These are phyloP conservation scores for Epichloe hybrida DNA, from an alignment of 2,329 filamentous ascomycete species.

Conservation along the genomic window DNA sequence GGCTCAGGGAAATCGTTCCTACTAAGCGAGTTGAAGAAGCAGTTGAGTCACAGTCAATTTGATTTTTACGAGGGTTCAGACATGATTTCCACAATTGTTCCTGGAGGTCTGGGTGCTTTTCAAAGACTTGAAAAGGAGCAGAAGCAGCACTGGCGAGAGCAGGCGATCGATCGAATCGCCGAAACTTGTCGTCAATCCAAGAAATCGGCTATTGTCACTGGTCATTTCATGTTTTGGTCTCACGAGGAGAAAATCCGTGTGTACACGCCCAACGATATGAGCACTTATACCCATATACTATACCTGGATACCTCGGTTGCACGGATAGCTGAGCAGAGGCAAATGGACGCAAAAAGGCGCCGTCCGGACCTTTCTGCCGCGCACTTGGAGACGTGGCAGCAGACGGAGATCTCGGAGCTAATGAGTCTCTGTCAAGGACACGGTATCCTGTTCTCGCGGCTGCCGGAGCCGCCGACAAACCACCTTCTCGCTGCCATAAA, in stretches of 20 bases:
- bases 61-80: slow-evolving; percentile 39
- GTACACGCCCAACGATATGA: slow-evolving; percentile 30
- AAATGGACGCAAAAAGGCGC: slow-evolving; percentile 20
- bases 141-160: slow-evolving; percentile 25
- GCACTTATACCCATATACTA: slow-evolving; percentile 42
- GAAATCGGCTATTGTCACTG: slow-evolving; percentile 34
- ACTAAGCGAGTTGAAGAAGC: slow-evolving; percentile 24
- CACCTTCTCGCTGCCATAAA: neutral
- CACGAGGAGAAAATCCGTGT: slow-evolving; percentile 22
- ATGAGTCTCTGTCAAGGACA: slow-evolving; percentile 28
- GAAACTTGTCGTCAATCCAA: slow-evolving; percentile 20
- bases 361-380: slow-evolving; percentile 20
- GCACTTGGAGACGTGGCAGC: slow-evolving; percentile 34
- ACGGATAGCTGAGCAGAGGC: slow-evolving; percentile 23
- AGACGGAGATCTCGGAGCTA: slow-evolving; percentile 29
- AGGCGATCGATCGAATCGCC: slow-evolving; percentile 32
- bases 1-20: slow-evolving; percentile 39
- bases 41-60: slow-evolving; percentile 23
- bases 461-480: neutral
- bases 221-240: slow-evolving; percentile 42
- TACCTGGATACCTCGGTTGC: slow-evolving; percentile 33
- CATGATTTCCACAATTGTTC: slow-evolving; percentile 27
- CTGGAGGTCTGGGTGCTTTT: slow-evolving; percentile 36
- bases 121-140: slow-evolving; percentile 20
- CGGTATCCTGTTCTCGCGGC: slow-evolving; percentile 31